Percentiles rank a stretch among this genome's conserved stretches.
Conservation (phyloP, 305 asterid species). For the Fraxinus dipetala region DNA sequence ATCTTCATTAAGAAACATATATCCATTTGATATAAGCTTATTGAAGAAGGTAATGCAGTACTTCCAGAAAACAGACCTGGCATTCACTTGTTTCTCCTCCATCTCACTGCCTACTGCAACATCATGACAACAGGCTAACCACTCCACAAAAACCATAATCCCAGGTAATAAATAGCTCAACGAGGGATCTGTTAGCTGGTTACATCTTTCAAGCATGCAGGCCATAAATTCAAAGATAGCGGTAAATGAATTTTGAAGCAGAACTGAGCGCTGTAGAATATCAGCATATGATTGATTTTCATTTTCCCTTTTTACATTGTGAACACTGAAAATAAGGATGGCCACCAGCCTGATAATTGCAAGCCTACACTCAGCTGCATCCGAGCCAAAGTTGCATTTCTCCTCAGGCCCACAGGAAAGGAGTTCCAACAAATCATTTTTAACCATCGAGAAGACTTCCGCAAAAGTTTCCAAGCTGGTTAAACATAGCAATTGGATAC, state of each 20-base stretch:
- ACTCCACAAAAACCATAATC: slow-evolving; percentile 82
- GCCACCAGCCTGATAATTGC: slow-evolving; percentile 71
- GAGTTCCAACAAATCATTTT: slow-evolving; percentile 62
- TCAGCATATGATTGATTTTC: slow-evolving; percentile 93
- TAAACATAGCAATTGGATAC: slow-evolving; percentile 24
- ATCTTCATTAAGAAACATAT: slow-evolving; percentile 43
- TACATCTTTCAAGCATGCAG: slow-evolving; percentile 68
- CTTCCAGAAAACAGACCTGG: slow-evolving; percentile 79
- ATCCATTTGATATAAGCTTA: slow-evolving; percentile 62
- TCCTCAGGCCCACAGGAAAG: slow-evolving; percentile 73
- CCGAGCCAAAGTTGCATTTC: slow-evolving; percentile 66
- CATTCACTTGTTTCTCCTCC: slow-evolving; percentile 72
- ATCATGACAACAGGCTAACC: slow-evolving; percentile 88
- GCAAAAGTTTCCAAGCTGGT: slow-evolving; percentile 83
- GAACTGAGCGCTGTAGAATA: slow-evolving; percentile 85
- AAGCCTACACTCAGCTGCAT: slow-evolving; percentile 70
- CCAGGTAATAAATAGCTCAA: slow-evolving; percentile 82
- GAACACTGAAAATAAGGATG: slow-evolving; percentile 73
- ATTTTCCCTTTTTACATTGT: slow-evolving; percentile 71
- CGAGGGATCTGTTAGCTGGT: slow-evolving; percentile 71
- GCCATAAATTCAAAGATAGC: slow-evolving; percentile 87
- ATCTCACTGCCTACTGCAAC: slow-evolving; percentile 67
- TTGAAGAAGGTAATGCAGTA: slow-evolving; percentile 59
- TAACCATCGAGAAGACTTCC: slow-evolving; percentile 65
- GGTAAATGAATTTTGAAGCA: slow-evolving; percentile 79